Evolutionary conservation across 2,329 filamentous ascomycete genomes (phyloP), one percentile per base, ranked within the genome.

Genomic region (Claviceps maximensis): DNA sequence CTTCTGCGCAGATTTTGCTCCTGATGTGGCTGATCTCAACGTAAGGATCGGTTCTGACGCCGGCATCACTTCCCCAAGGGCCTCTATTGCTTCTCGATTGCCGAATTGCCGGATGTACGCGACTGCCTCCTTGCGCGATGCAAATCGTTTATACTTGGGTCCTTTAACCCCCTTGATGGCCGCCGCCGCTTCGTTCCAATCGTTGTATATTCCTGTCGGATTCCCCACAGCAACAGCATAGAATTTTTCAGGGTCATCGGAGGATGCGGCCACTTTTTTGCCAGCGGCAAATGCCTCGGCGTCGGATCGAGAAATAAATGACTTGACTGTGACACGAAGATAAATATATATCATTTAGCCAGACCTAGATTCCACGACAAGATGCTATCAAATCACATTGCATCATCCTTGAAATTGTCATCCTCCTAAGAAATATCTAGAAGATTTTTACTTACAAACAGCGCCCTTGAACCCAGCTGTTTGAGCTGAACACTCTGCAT

Each of bases 211-310:
- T 33, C 81, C 81, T 1, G 80, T 77, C 19, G 66, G 67, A 45
- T 69, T 71, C n/a, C 80, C 81, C 5, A 78, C 70, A 1, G 80
- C 81, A 6, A 84, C 78, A 3, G 75, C 81, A 61, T 84, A 84
- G 65, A 75, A 84, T 49, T 71, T 73, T 49, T 71, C 63, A 47
- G 74, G 69, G 55, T 72, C 65, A 48, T 69, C 60, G 42, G 71
- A 65, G 23, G 70, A 61, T 21, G 69, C 61, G 17, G 68, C 63
- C 6, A 66, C 61, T 27, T 66, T 62, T 58, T 76, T 77, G 47
- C 87, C 86, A 1, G 77, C 80, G 27, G 88, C 74, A 64, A 87
- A 96, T 2, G 80, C 81, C 61, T 86, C 78, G n/a, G 91, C 91
- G 55, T 95, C 89, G 57, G 83, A 77, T 54, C 77, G 72, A 0